Conservation (phyloP, 805 yeast genomes). For the Brettanomyces custersianus region DNA sequence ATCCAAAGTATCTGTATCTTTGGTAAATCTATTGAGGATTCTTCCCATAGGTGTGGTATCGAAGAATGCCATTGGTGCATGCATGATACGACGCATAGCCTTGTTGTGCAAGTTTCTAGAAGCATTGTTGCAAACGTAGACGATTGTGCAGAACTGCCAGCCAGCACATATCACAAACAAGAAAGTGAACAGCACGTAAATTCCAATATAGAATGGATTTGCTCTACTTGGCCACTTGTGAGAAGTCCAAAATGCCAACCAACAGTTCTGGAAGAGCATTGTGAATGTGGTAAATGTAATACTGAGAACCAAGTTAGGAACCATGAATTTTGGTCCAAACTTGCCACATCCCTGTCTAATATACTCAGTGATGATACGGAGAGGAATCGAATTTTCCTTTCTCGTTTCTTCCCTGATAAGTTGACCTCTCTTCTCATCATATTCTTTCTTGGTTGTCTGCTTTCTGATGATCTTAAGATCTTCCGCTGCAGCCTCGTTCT, state of each 20-base stretch:
- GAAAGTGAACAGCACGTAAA: slow-evolving; percentile 54
- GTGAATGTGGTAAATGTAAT: slow-evolving; percentile 36
- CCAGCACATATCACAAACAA: slow-evolving; percentile 36
- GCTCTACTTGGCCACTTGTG: slow-evolving; percentile 35
- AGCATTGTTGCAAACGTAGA: slow-evolving; percentile 43
- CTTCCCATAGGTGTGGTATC: slow-evolving; percentile 88
- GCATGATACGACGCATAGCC: slow-evolving; percentile 54
- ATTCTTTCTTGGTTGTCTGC: slow-evolving; percentile 19
- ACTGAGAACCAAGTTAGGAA: slow-evolving; percentile 11
- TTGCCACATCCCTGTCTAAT: slow-evolving; percentile 48
- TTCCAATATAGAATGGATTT: slow-evolving; percentile 58
- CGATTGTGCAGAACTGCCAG: slow-evolving; percentile 37
- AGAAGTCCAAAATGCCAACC: slow-evolving; percentile 78
- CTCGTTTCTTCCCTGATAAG: slow-evolving; percentile 24
- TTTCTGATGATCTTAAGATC: slow-evolving; percentile 15
- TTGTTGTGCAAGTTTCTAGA: slow-evolving; percentile 46
- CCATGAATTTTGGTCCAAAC: slow-evolving; percentile 24
- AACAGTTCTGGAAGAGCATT: slow-evolving; percentile 52
- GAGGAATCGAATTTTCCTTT: slow-evolving; percentile 29
- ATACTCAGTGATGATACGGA: slow-evolving; percentile 40
- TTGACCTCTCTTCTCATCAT: slow-evolving; percentile 18
- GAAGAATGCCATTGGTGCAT: slow-evolving; percentile 74
- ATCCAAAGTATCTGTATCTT: slow-evolving; percentile 77
- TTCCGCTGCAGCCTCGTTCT: slow-evolving; percentile 19
- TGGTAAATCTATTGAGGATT: slow-evolving; percentile 75